Evolutionary conservation across 2,329 filamentous ascomycete genomes (phyloP).

Genomic region (Thielaviopsis punctulata): DNA sequence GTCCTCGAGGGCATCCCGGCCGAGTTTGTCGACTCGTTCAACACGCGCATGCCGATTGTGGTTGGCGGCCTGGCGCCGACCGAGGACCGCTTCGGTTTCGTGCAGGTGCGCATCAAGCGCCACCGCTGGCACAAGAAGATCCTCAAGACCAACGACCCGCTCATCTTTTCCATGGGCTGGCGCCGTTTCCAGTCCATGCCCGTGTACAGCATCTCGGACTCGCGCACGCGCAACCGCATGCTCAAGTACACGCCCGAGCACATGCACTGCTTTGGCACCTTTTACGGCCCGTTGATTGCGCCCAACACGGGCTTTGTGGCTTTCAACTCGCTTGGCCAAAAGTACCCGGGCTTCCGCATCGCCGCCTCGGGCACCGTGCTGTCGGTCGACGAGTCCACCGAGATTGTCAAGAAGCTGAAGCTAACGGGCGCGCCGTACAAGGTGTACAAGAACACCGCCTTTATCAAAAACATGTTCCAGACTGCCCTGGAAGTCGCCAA

Average conservation of each 20-base stretch:
- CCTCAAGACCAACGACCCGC: slow-evolving; percentile 89
- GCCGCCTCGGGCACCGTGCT: slow-evolving; percentile 87
- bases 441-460: slow-evolving; percentile 98
- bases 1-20: slow-evolving; percentile 77
- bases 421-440: slow-evolving; percentile 87
- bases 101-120: slow-evolving; percentile 90
- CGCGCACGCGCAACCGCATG: slow-evolving; percentile 86
- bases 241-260: slow-evolving; percentile 98
- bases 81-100: slow-evolving; percentile 87
- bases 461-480: slow-evolving; percentile 98
- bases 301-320: slow-evolving; percentile 93
- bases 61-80: slow-evolving; percentile 84
- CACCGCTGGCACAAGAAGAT: slow-evolving; percentile 99
- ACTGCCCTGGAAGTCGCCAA: slow-evolving; percentile 88
- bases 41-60: slow-evolving; percentile 65
- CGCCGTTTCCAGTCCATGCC: slow-evolving; percentile 83
- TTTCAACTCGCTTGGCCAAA: slow-evolving; percentile 73
- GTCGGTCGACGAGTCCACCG: slow-evolving; percentile 83
- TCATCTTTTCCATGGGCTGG: slow-evolving; percentile 96
- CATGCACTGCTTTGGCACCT: slow-evolving; percentile 95
- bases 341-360: slow-evolving; percentile 80
- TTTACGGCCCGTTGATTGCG: slow-evolving; percentile 86
- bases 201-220: slow-evolving; percentile 90
- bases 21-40: slow-evolving; percentile 75
- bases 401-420: slow-evolving; percentile 99